Conservation (phyloP, 2,329 filamentous ascomycete species). For the Phialophora verrucosa region DNA sequence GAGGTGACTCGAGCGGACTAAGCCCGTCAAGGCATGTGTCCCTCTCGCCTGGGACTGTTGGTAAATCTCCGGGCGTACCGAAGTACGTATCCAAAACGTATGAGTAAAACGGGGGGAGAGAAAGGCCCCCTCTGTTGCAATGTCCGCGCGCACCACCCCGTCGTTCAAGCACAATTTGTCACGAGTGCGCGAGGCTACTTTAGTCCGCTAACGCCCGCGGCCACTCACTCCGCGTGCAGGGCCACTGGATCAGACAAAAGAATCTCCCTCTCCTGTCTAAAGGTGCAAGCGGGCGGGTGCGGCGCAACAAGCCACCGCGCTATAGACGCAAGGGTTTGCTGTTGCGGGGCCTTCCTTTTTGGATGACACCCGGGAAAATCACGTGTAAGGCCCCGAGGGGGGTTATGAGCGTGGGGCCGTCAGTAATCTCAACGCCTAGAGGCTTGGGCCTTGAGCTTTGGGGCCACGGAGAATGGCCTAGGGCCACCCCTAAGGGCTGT, state of each 20-base stretch:
- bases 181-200: background rate
- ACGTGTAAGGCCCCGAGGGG: constrained; percentile 7
- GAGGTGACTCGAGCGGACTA: background rate
- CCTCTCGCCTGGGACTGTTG: background rate
- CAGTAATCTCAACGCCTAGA: background rate
- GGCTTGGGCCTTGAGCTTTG: constrained; percentile 1
- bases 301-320: constrained; percentile 5
- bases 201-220: background rate
- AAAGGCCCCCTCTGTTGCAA: too few species aligned
- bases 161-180: too few species aligned
- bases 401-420: background rate
- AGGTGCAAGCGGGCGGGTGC: background rate
- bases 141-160: too few species aligned
- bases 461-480: background rate
- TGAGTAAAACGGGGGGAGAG: too few species aligned
- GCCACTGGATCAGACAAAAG: background rate
- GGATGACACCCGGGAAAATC: constrained; percentile 15
- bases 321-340: background rate
- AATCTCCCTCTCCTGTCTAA: too few species aligned
- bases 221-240: background rate
- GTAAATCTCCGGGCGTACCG: background rate
- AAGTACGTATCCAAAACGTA: background rate
- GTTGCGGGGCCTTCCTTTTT: constrained; percentile 19
- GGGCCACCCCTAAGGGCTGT: background rate
- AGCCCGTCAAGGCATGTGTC: background rate